phyloP scores from a whole-genome alignment of 495 filamentous ascomycete species.

The Tuber umbilicatum region DNA sequence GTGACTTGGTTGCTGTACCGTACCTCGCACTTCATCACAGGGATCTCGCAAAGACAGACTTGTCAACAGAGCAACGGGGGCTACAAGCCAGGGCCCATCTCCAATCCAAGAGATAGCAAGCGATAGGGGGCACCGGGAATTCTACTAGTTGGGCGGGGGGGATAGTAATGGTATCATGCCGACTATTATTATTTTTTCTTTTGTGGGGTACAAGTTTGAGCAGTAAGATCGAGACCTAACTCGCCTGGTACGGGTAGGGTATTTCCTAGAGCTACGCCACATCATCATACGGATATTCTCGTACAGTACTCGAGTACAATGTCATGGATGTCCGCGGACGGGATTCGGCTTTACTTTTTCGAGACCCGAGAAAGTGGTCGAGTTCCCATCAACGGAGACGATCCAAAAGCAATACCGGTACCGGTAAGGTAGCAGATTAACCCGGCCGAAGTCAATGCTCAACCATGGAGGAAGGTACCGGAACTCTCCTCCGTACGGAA shows the following conservation, averaged over 20 bases:
- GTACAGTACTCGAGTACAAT: too few species aligned
- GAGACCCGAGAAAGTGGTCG: not conserved
- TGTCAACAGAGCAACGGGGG: too few species aligned
- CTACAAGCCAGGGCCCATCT: too few species aligned
- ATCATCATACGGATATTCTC: not conserved
- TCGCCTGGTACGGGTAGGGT: too few species aligned
- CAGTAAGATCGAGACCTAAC: too few species aligned
- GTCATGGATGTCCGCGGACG: not conserved
- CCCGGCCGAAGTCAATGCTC: not conserved
- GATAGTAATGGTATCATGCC: too few species aligned
- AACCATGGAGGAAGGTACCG: not conserved
- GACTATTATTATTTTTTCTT: too few species aligned
- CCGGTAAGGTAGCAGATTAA: not conserved
- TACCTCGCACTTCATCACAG: not conserved
- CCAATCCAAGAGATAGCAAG: too few species aligned
- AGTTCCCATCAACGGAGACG: not conserved
- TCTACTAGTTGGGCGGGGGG: too few species aligned
- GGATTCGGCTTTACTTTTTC: not conserved
- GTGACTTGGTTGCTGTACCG: not conserved
- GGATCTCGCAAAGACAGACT: too few species aligned
- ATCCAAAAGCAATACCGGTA: not conserved
- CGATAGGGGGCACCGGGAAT: too few species aligned
- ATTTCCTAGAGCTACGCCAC: not conserved
- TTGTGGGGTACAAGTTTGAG: too few species aligned
- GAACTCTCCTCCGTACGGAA: not conserved